A percentile compares a stretch with the other conserved stretches of the same genome.
These are phyloP conservation scores for Fusarium humuli DNA, from an alignment of 2,329 filamentous ascomycete species.

Conservation along the genomic window DNA sequence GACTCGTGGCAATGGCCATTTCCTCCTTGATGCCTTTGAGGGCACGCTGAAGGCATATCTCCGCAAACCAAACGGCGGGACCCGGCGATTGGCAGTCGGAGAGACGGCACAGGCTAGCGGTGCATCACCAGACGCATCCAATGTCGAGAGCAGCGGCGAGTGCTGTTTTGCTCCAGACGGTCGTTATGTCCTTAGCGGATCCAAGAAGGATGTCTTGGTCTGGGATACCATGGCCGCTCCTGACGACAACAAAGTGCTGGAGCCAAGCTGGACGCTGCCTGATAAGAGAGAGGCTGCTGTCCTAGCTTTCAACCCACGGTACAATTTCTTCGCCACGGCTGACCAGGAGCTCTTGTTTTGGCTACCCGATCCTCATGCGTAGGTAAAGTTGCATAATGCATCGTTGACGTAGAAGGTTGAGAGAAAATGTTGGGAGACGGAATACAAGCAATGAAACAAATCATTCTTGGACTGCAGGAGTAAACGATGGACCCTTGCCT, in stretches of 20 bases:
- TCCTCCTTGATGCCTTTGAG: conserved; percentile 92
- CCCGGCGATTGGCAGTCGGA: conserved; percentile 64
- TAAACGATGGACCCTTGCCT: conserved; percentile 29
- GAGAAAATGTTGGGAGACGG: background rate
- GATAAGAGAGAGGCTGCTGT: conserved; percentile 77
- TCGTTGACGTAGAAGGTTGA: background rate
- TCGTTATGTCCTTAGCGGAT: conserved; percentile 87
- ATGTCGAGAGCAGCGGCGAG: conserved; percentile 75
- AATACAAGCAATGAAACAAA: background rate
- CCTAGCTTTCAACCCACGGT: conserved; percentile 88
- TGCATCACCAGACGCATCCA: conserved; percentile 51
- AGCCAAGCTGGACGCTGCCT: conserved; percentile 72
- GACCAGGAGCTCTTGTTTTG: conserved; percentile 87
- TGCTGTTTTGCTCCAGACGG: conserved; percentile 92
- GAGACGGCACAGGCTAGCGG: conserved; percentile 57
- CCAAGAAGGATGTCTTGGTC: conserved; percentile 77
- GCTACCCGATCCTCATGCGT: conserved; percentile 75
- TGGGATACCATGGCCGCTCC: conserved; percentile 81
- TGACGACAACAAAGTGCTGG: conserved; percentile 67
- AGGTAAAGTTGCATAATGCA: conserved; percentile 28
- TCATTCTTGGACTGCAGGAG: background rate
- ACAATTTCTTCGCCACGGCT: conserved; percentile 90
- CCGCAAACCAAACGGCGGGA: conserved; percentile 66
- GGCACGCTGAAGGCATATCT: conserved; percentile 82
- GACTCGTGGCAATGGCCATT: conserved; percentile 87